Evolutionary conservation across 176 grass and related monocot species (phyloP), one percentile per base, ranked within the genome.

Genomic region (Aegilops tauschii): DNA sequence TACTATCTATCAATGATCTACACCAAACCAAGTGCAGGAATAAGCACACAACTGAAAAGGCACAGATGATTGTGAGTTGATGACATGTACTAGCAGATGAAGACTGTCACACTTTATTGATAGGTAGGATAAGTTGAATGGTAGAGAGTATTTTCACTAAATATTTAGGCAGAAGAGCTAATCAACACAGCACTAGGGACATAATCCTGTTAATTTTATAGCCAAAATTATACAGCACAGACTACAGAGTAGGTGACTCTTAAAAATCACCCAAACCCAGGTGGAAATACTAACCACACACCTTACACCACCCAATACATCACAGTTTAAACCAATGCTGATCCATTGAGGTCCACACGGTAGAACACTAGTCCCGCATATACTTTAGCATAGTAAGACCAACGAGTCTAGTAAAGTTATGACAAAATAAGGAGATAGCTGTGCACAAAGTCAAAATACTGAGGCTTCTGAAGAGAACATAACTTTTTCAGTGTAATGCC

Each of bases 1-100:
- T 82, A 23, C 14, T 77, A 23, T 17, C 18, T 76, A 76, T 76
- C 45, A 75, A 18, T 40, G 23, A 76, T 75, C 25, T 85, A 25
- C 40, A 76, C 21, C 67, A 8, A 66, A 70, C 21, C 67, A 8
- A 66, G 77, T 80, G 79, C 11, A 69, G 14, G 32, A 68, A 75
- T 67, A 75, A 68, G 8, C 44, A n/a, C 17, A n/a, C 63, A 83
- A 82, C 16, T 84, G 65, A 80, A 84, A 74, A 64, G 75, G 31
- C 7, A 42, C 76, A 63, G 65, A 52, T 73, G 30, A 25, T 66
- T 12, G 14, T 52, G 59, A 69, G 21, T 61, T 86, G 20, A 76
- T 76, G 10, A 27, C 49, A 90, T 82, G 69, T 65, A 77, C 65
- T 28, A 81, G 56, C n/a, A 70, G 45, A 80, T 81, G 49, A 74